Percentiles rank a stretch among this genome's conserved stretches.
phyloP scores from a whole-genome alignment of 768 basidiomycete species.

The Aureoboletus auriporus region DNA sequence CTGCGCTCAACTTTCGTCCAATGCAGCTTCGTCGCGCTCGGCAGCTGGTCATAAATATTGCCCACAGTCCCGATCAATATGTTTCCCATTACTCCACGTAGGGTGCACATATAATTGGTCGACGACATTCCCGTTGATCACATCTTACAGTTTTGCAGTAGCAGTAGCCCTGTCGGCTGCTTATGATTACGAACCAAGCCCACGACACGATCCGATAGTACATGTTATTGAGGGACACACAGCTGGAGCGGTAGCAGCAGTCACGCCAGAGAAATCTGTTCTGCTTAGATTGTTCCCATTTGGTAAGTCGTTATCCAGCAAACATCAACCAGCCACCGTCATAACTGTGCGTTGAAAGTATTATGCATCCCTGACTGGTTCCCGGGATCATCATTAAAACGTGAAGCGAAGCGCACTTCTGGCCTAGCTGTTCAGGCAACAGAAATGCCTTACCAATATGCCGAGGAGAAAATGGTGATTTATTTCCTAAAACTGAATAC shows the following conservation, averaged over 20 bases:
- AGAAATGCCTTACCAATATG: conserved; percentile 3
- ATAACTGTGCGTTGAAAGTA: conserved; percentile 7
- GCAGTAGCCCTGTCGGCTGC: neutral
- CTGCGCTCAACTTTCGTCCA: conserved; percentile 1
- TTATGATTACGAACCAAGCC: conserved; percentile 7
- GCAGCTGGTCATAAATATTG: conserved; percentile 1
- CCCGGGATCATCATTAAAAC: conserved; percentile 7
- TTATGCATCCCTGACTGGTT: conserved; percentile 22
- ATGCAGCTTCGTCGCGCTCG: conserved; percentile 5
- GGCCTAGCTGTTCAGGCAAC: neutral
- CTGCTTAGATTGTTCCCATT: conserved; percentile 6
- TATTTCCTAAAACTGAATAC: too few relatives aligned
- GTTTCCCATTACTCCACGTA: neutral
- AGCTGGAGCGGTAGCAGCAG: neutral
- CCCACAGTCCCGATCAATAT: neutral
- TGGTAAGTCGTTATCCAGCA: neutral
- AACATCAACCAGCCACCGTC: too few relatives aligned
- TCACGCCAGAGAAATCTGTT: conserved; percentile 1
- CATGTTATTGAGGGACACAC: neutral
- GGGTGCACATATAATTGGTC: neutral
- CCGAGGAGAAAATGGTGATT: neutral
- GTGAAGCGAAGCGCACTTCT: neutral
- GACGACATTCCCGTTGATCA: neutral
- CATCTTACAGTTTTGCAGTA: neutral
- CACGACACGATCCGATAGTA: conserved; percentile 7